phyloP scores from a whole-genome alignment of 1,284 basidiomycete species.

The Ustilago nuda region DNA sequence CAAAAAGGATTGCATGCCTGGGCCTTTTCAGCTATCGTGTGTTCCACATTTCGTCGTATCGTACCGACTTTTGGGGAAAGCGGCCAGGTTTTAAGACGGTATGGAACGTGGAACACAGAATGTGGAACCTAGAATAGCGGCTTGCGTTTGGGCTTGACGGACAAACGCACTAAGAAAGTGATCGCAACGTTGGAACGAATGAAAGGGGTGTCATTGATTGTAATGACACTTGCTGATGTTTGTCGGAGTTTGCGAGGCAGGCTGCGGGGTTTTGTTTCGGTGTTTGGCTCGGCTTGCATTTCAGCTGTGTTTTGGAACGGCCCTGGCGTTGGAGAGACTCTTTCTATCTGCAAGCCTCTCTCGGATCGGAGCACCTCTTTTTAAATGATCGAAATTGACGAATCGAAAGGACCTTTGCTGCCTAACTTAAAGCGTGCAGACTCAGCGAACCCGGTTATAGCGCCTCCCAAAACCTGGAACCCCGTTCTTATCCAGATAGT shows the following conservation, averaged over 20 bases:
- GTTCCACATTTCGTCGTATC: not conserved
- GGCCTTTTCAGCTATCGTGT: not conserved
- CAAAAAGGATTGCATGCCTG: not conserved
- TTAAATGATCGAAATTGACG: no score
- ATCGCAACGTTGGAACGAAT: not conserved
- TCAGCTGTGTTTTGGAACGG: not conserved
- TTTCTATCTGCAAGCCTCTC: not conserved
- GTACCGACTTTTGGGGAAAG: not conserved
- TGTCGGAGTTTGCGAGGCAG: not conserved
- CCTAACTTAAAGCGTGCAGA: no score
- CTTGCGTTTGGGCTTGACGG: not conserved
- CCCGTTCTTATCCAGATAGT: not conserved
- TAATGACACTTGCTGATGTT: not conserved
- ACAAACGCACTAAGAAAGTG: not conserved
- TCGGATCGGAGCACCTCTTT: not conserved
- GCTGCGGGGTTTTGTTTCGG: conserved; percentile 1
- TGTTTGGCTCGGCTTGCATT: conserved; percentile 1
- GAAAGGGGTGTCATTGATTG: not conserved
- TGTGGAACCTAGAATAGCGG: not conserved
- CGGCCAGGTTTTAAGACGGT: not conserved
- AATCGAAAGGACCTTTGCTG: no score
- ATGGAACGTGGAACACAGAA: not conserved
- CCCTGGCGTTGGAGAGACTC: not conserved
- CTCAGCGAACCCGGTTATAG: not conserved
- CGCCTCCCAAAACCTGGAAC: not conserved